phyloP scores from a whole-genome alignment of 495 filamentous ascomycete genomes.

The Sporormia fimetaria region DNA sequence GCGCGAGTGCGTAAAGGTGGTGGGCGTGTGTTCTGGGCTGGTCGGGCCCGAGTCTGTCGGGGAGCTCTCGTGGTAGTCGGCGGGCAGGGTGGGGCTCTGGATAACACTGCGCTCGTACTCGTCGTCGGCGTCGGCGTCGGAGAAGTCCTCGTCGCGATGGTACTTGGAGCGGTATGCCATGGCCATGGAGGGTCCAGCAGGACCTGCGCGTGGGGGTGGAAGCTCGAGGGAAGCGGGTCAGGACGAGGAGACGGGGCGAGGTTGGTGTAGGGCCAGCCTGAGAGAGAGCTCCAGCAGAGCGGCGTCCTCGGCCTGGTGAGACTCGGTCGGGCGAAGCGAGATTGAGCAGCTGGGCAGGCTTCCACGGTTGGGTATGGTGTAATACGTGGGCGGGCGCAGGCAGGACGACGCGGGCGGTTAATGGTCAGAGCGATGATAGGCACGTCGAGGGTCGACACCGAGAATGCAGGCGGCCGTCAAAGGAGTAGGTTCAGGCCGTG shows the following conservation, averaged over 20 bases:
- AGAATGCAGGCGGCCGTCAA: no score
- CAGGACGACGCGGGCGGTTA: no score
- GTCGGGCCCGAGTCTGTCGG: slow-evolving; percentile 71
- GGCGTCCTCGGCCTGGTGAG: slow-evolving; percentile 18
- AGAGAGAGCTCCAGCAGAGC: not conserved
- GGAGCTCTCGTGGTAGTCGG: slow-evolving; percentile 61
- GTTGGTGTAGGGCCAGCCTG: not conserved
- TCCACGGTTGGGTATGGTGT: no score
- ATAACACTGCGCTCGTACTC: slow-evolving; percentile 80
- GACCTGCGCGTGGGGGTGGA: slow-evolving; percentile 12
- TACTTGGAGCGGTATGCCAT: slow-evolving; percentile 47
- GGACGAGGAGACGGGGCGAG: not conserved
- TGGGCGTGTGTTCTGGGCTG: slow-evolving; percentile 79
- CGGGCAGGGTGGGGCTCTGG: slow-evolving; percentile 59
- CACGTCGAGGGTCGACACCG: no score
- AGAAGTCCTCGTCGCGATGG: no score
- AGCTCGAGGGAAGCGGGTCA: slow-evolving; percentile 19
- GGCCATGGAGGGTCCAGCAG: slow-evolving; percentile 1
- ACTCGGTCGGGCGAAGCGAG: slow-evolving; percentile 28
- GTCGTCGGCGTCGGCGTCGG: slow-evolving; percentile 86
- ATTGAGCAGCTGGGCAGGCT: no score
- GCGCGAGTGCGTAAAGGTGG: slow-evolving; percentile 60
- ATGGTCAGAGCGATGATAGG: no score
- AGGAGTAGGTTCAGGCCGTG: no score
- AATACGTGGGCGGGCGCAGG: no score